Conservation (phyloP, 352 stramenopile species). For the Phytophthora pisi region DNA sequence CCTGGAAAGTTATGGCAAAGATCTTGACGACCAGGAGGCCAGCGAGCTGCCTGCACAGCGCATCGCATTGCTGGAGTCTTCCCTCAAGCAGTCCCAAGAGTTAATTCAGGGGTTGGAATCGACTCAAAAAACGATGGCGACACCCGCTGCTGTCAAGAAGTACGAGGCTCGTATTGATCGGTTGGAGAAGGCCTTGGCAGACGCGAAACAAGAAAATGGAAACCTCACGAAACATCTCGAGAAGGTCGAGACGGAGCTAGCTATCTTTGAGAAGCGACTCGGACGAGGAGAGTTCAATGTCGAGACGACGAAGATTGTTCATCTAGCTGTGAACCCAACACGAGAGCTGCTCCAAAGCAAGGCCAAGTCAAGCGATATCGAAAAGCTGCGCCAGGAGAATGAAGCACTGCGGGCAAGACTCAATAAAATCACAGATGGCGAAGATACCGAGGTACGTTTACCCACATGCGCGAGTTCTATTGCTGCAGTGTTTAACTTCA, state of each 20-base stretch:
- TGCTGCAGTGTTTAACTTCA: slow-evolving; percentile 2
- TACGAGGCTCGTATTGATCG: slow-evolving; percentile 55
- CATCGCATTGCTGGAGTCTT: slow-evolving; percentile 50
- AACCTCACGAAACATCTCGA: slow-evolving; percentile 68
- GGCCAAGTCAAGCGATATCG: slow-evolving; percentile 41
- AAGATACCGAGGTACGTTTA: slow-evolving; percentile 37
- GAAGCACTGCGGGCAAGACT: slow-evolving; percentile 54
- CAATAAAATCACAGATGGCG: slow-evolving; percentile 39
- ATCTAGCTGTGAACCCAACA: slow-evolving; percentile 86
- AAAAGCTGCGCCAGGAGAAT: slow-evolving; percentile 59
- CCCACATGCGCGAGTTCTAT: background rate
- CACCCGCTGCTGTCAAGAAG: slow-evolving; percentile 46
- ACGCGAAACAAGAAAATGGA: slow-evolving; percentile 50
- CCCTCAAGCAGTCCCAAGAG: slow-evolving; percentile 54
- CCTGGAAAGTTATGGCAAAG: slow-evolving; percentile 67
- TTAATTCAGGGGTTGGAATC: slow-evolving; percentile 51
- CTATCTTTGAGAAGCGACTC: slow-evolving; percentile 72
- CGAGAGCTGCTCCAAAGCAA: slow-evolving; percentile 64
- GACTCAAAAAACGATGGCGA: slow-evolving; percentile 42
- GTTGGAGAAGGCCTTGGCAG: slow-evolving; percentile 52
- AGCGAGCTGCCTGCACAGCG: slow-evolving; percentile 36
- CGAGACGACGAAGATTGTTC: slow-evolving; percentile 87
- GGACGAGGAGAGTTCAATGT: slow-evolving; percentile 81
- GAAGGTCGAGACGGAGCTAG: slow-evolving; percentile 66
- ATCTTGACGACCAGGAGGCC: slow-evolving; percentile 41